Evolutionary conservation across 2,329 filamentous ascomycete genomes (phyloP), one percentile per base, ranked within the genome.

Genomic region (Nemania abortiva): DNA sequence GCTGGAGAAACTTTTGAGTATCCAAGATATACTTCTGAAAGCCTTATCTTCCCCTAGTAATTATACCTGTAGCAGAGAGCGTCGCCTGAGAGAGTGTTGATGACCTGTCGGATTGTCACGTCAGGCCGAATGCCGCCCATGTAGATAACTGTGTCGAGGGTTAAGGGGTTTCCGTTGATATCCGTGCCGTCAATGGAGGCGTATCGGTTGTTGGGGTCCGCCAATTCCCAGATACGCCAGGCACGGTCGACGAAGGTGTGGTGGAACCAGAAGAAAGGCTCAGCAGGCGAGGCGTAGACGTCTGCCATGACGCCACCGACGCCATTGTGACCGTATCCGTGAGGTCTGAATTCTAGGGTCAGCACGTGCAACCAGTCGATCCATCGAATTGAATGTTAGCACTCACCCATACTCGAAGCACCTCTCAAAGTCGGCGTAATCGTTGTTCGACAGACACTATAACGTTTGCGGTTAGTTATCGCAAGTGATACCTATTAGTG

Each of bases 241-340:
- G 50, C 63, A 22, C 70, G 70, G 45, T 72, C 70, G 18, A 72
- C 65, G 15, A 69, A 70, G 11, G 65, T 69, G 57, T 72, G 70
- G 47, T 72, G 70, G 53, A 72, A 72, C 65, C 66, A 72, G 58
- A 72, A 72, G 63, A 70, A 71, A 11, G 70, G 70, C 3, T 72
- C 70, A 9, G 58, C 45, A 10, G 70, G 70, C 6, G 70, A 72
- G 24, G 70, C 65, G 31, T 68, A 70, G 2, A 72, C 61, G 15
- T 72, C 70, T 9, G 58, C 62, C 65, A 70, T 70, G 9, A 72
- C 70, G 15, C 68, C 70, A 2, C 70, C 70, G 15, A 72, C 53
- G 9, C 65, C 70, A 15, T 66, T 68, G 53, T 72, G 68, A 18
- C 70, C 70, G 39, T 70, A 70, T 37, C 65, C 68, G 37, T 72